These are phyloP conservation scores for Solanum sparsipilum DNA, from an alignment of 257 asterid genomes.

Conservation along the genomic window DNA sequence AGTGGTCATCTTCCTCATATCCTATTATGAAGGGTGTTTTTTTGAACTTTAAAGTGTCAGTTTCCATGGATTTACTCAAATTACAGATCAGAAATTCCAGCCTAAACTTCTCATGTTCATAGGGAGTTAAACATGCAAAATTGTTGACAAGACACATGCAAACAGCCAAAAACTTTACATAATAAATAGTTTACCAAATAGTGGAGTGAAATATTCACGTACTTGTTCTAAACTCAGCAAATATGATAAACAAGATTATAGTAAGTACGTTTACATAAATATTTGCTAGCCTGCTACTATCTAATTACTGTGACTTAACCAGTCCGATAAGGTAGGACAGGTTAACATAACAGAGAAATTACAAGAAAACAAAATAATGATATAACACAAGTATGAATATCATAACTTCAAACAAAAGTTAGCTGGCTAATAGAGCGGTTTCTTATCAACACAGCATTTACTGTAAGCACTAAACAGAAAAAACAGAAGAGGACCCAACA, in stretches of 20 bases:
- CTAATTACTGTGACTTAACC: not conserved
- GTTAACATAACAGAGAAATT: not conserved
- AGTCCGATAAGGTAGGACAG: not conserved
- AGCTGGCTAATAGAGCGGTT: not conserved
- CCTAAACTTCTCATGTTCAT: not conserved
- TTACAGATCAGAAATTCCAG: slow-evolving; percentile 8
- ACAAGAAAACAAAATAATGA: not conserved
- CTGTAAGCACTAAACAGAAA: not conserved
- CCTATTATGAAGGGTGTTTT: slow-evolving; percentile 18
- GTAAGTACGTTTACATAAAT: not conserved
- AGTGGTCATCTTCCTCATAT: not conserved
- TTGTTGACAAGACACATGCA: not conserved
- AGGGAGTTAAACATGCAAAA: not conserved
- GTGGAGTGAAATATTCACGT: not conserved
- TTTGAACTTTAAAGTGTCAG: slow-evolving; percentile 3
- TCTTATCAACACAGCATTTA: not conserved
- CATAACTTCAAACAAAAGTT: not conserved
- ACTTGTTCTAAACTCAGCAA: not conserved
- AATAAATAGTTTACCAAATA: not conserved
- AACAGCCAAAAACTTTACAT: not conserved
- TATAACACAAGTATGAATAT: not conserved
- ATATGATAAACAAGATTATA: not conserved
- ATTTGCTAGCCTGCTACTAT: not conserved
- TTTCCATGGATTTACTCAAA: slow-evolving; percentile 3
- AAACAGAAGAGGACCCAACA: not conserved